Conservation (phyloP, 345 rosid genomes). For the Camelina neglecta region DNA sequence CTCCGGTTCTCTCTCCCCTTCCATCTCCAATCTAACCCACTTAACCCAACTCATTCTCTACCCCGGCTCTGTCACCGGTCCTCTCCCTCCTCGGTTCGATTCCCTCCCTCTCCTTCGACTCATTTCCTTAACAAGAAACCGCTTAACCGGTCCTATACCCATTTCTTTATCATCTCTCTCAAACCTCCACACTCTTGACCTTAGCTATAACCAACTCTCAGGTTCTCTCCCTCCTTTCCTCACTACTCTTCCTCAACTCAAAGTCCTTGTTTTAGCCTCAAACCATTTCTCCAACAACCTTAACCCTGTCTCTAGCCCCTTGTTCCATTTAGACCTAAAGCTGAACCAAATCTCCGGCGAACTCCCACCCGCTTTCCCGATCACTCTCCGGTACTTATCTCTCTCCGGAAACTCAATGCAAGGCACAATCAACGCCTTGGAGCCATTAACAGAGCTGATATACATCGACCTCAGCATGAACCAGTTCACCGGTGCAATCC, state of each 20-base stretch:
- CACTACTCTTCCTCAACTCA: constrained; percentile 49
- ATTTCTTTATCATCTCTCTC: constrained; percentile 54
- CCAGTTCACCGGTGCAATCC: constrained; percentile 73
- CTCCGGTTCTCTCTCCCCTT: constrained; percentile 75
- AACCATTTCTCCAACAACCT: constrained; percentile 57
- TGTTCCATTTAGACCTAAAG: constrained; percentile 77
- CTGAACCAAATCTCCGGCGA: constrained; percentile 58
- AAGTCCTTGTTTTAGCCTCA: constrained; percentile 60
- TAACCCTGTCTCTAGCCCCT: constrained; percentile 41
- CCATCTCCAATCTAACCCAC: constrained; percentile 60
- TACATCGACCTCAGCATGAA: constrained; percentile 87
- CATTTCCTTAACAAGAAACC: constrained; percentile 73
- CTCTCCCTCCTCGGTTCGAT: constrained; percentile 70
- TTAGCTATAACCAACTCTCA: constrained; percentile 70
- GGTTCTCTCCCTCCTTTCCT: constrained; percentile 64
- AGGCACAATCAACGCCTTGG: constrained; percentile 68
- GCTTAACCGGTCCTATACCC: constrained; percentile 79
- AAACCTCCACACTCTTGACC: constrained; percentile 75
- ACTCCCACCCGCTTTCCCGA: constrained; percentile 60
- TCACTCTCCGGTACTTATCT: constrained; percentile 74
- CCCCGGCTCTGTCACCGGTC: constrained; percentile 84
- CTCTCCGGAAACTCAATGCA: constrained; percentile 57
- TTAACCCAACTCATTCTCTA: constrained; percentile 75
- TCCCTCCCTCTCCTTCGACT: constrained; percentile 62
- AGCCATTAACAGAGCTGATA: constrained; percentile 53